Conservation (phyloP, 2,329 filamentous ascomycete species). For the Cryphonectria naterciae region DNA sequence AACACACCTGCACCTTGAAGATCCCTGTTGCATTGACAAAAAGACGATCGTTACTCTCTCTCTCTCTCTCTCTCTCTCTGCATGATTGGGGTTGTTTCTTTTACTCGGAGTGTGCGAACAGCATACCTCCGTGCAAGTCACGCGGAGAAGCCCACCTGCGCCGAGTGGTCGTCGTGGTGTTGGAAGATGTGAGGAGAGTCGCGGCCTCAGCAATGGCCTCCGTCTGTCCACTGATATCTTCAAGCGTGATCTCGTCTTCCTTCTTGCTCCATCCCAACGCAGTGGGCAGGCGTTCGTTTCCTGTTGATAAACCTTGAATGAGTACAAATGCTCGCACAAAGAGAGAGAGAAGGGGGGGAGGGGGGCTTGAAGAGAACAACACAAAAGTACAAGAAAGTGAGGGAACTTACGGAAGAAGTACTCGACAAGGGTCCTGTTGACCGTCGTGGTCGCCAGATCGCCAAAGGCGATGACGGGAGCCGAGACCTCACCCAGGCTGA, state of each 20-base stretch:
- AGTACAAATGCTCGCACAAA: not conserved
- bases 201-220: not conserved
- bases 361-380: not conserved
- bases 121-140: not conserved
- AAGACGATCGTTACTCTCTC: not conserved
- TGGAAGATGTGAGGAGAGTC: slow-evolving; percentile 6
- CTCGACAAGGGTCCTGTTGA: slow-evolving; percentile 44
- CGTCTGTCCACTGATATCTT: not conserved
- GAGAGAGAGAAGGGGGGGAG: too few species aligned
- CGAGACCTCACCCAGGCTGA: slow-evolving; percentile 54
- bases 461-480: slow-evolving; percentile 57
- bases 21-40: not conserved
- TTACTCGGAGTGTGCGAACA: not conserved
- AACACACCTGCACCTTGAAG: not conserved
- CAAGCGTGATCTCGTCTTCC: not conserved
- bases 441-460: slow-evolving; percentile 44
- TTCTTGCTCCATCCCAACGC: slow-evolving; percentile 32
- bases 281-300: slow-evolving; percentile 32
- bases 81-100: not conserved
- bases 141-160: not conserved
- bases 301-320: slow-evolving; percentile 11
- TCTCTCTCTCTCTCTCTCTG: not conserved
- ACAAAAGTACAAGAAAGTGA: not conserved
- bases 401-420: slow-evolving; percentile 50
- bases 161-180: not conserved